Evolutionary conservation across 352 stramenopile genomes (phyloP).

Genomic region (Phytophthora idaei): DNA sequence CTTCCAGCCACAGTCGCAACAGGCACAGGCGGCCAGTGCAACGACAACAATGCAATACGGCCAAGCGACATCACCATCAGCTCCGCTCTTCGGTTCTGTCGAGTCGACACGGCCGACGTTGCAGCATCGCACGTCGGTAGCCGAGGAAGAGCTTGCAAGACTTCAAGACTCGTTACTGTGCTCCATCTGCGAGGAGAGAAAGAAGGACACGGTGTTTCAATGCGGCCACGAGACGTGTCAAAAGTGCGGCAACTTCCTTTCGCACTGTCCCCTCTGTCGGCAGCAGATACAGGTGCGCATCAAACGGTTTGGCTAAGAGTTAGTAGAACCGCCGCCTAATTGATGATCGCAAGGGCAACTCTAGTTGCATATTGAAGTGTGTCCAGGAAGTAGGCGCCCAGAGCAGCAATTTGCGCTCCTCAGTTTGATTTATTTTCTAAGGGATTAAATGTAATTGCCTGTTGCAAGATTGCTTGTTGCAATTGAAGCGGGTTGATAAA

Average conservation of each 20-base stretch:
- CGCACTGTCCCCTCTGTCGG: conserved; percentile 75
- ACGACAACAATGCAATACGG: conserved; percentile 25
- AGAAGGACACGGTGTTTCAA: conserved; percentile 86
- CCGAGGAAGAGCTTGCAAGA: conserved; percentile 60
- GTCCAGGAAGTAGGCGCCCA: conserved; percentile 10
- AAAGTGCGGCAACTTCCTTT: conserved; percentile 54
- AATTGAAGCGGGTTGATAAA: background rate
- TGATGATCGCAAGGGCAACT: background rate
- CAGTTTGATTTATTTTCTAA: conserved; percentile 37
- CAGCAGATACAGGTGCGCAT: conserved; percentile 79
- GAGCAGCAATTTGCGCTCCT: conserved; percentile 32
- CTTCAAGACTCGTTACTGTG: conserved; percentile 76
- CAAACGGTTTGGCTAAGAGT: conserved; percentile 57
- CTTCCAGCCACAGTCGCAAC: conserved; percentile 32
- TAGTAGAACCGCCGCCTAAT: background rate
- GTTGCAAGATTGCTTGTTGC: conserved; percentile 9
- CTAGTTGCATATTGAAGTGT: conserved; percentile 7
- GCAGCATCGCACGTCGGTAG: conserved; percentile 47
- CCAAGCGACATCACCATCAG: conserved; percentile 34
- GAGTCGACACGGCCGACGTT: conserved; percentile 27
- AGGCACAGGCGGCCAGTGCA: conserved; percentile 11
- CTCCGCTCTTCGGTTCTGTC: conserved; percentile 26
- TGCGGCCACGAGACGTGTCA: conserved; percentile 84
- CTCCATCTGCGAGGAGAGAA: conserved; percentile 75
- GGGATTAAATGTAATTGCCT: conserved; percentile 15